A percentile compares a stretch with the other conserved stretches of the same genome.
Conservation (phyloP, 2,329 filamentous ascomycete genomes). For the Cadophora sp. region DNA sequence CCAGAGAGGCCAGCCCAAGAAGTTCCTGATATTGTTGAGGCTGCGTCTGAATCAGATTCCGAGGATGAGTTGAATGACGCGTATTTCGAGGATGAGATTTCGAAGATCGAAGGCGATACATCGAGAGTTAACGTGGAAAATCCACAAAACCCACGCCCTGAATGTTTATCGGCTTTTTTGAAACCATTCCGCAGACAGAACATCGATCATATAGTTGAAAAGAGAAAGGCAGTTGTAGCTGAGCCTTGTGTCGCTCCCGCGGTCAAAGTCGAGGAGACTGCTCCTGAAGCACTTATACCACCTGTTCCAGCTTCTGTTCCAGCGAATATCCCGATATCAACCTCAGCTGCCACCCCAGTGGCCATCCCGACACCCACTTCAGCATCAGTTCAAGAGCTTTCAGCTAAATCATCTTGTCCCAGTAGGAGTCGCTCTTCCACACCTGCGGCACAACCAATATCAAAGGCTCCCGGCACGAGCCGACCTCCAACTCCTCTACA, state of each 20-base stretch:
- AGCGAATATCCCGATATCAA: background rate
- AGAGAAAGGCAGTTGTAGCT: background rate
- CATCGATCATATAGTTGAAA: slow-evolving; percentile 26
- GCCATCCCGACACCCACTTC: background rate
- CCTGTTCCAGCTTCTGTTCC: background rate
- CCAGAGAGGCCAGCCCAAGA: slow-evolving; percentile 23
- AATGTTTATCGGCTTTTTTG: slow-evolving; percentile 27
- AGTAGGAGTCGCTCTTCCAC: slow-evolving; percentile 15
- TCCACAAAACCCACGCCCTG: slow-evolving; percentile 29
- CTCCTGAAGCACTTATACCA: slow-evolving; percentile 9
- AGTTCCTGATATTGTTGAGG: slow-evolving; percentile 29
- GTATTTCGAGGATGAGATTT: slow-evolving; percentile 44
- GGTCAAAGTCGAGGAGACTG: slow-evolving; percentile 19
- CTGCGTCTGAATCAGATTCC: slow-evolving; percentile 41
- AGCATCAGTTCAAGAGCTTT: background rate
- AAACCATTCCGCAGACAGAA: slow-evolving; percentile 31
- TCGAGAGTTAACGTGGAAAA: slow-evolving; percentile 30
- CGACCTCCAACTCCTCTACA: slow-evolving; percentile 13
- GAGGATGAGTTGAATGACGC: slow-evolving; percentile 43
- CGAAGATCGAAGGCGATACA: slow-evolving; percentile 37
- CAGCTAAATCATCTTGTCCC: background rate
- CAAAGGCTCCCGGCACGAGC: slow-evolving; percentile 10
- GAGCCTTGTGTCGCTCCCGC: slow-evolving; percentile 31
- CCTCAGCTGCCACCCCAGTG: background rate
- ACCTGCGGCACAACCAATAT: slow-evolving; percentile 2